A percentile compares a stretch with the other conserved stretches of the same genome.
Conservation (phyloP, 768 basidiomycete species). For the Sarcodon sp. region DNA sequence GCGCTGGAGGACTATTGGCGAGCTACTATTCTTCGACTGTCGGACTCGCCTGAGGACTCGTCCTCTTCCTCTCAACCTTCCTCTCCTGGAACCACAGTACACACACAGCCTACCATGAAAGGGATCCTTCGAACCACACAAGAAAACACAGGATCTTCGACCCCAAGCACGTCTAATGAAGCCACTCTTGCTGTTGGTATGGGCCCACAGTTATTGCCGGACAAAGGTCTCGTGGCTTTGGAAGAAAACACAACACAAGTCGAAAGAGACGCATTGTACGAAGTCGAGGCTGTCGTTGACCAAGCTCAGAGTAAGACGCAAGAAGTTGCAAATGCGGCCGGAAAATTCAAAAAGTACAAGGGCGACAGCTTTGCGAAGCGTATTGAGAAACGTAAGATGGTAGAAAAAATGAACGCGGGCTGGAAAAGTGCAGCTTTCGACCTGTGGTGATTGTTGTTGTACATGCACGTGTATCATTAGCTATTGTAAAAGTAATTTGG, state of each 20-base stretch:
- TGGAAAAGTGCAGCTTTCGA: slow-evolving; percentile 42
- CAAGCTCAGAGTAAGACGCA: slow-evolving; percentile 3
- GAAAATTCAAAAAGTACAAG: slow-evolving; percentile 1
- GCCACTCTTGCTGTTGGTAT: slow-evolving; percentile 14
- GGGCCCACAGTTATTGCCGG: slow-evolving; percentile 14
- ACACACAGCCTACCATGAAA: slow-evolving; percentile 9
- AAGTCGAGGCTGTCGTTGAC: slow-evolving; percentile 3
- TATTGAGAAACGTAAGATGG: not conserved
- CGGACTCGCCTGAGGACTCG: slow-evolving; percentile 2
- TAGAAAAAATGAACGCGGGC: slow-evolving; percentile 7
- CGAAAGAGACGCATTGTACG: slow-evolving; percentile 6
- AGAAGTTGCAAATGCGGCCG: slow-evolving; percentile 2
- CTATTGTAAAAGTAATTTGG: no score
- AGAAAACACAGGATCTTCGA: slow-evolving; percentile 2
- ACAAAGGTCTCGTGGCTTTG: slow-evolving; percentile 11
- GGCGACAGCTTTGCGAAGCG: slow-evolving; percentile 2
- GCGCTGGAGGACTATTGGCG: not conserved
- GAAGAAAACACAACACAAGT: slow-evolving; percentile 1
- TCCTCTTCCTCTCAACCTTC: not conserved
- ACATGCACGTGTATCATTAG: no score
- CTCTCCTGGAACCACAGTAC: slow-evolving; percentile 1
- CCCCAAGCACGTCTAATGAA: slow-evolving; percentile 4
- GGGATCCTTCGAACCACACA: slow-evolving; percentile 13
- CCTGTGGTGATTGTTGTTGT: slow-evolving; percentile 22
- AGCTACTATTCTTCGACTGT: slow-evolving; percentile 2